phyloP scores from a whole-genome alignment of 257 asterid genomes.

The Rhazya stricta region DNA sequence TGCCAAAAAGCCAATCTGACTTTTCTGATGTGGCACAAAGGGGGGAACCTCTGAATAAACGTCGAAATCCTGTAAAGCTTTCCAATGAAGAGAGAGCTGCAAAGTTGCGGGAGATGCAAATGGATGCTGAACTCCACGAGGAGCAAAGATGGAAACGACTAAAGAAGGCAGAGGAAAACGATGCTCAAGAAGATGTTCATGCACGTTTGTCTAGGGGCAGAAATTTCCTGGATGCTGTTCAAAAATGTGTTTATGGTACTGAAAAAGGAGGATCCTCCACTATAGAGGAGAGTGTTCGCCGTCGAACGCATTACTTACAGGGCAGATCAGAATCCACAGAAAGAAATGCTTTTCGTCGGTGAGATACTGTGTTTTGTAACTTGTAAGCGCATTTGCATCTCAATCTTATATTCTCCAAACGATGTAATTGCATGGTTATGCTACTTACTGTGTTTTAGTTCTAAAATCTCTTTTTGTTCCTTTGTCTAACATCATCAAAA shows the following conservation, averaged over 20 bases:
- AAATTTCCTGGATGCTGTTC: slow-evolving; percentile 73
- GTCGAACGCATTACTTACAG: slow-evolving; percentile 76
- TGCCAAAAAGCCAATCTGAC: slow-evolving; percentile 12
- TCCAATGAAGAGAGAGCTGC: slow-evolving; percentile 95
- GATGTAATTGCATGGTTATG: background rate
- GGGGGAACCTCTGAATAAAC: slow-evolving; percentile 33
- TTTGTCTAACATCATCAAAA: too few species aligned
- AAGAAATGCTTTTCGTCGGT: slow-evolving; percentile 76
- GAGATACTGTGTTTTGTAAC: slow-evolving; percentile 6
- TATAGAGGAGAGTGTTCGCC: slow-evolving; percentile 93
- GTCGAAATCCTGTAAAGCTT: slow-evolving; percentile 43
- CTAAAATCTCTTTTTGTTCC: too few species aligned
- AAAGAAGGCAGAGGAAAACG: slow-evolving; percentile 78
- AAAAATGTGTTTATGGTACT: slow-evolving; percentile 81
- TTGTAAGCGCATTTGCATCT: background rate
- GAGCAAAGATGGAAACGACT: slow-evolving; percentile 87
- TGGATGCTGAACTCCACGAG: slow-evolving; percentile 87
- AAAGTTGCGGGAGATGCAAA: slow-evolving; percentile 81
- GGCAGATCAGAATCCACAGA: slow-evolving; percentile 56
- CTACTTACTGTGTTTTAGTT: background rate
- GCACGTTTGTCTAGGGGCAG: slow-evolving; percentile 49
- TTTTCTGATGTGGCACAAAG: slow-evolving; percentile 40
- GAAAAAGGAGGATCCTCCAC: slow-evolving; percentile 92
- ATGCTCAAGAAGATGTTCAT: slow-evolving; percentile 55
- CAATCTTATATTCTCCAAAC: background rate